Evolutionary conservation across 2,329 filamentous ascomycete genomes (phyloP).

Genomic region (Fusarium miscanthi): DNA sequence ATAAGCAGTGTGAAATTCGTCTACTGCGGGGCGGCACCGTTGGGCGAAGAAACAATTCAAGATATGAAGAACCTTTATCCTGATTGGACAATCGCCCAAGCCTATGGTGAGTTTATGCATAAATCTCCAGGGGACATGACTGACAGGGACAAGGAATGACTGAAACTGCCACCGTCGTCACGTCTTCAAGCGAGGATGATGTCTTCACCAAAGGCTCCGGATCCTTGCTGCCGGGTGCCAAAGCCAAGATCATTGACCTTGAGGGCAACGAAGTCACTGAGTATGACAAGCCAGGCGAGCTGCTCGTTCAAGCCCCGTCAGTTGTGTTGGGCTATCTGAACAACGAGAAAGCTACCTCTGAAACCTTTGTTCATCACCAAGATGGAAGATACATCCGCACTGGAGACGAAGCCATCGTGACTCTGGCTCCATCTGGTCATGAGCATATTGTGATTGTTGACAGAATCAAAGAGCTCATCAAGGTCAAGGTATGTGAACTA

Average conservation of each 20-base stretch:
- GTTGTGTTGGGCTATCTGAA: constrained; percentile 87
- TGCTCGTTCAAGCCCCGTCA: constrained; percentile 81
- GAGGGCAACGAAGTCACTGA: constrained; percentile 76
- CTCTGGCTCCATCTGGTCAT: constrained; percentile 69
- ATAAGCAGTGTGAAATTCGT: constrained; percentile 18
- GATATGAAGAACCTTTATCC: constrained; percentile 72
- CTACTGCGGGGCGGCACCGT: constrained; percentile 67
- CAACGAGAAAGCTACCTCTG: constrained; percentile 83
- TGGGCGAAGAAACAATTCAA: constrained; percentile 75
- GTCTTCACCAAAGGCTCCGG: constrained; percentile 76
- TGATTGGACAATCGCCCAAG: constrained; percentile 73
- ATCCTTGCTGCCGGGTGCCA: constrained; percentile 70
- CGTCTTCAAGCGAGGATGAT: constrained; percentile 63
- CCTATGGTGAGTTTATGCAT: constrained; percentile 66
- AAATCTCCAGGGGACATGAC: too few relatives aligned
- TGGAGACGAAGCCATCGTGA: constrained; percentile 83
- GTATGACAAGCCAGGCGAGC: constrained; percentile 80
- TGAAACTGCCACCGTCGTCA: constrained; percentile 20
- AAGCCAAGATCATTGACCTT: constrained; percentile 70
- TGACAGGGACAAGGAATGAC: constrained; percentile 45
- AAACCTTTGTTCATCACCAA: constrained; percentile 76
- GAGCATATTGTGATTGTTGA: constrained; percentile 91
- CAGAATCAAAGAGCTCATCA: constrained; percentile 76
- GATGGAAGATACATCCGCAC: constrained; percentile 83
- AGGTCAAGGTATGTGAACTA: constrained; percentile 71